Evolutionary conservation across 2,329 filamentous ascomycete genomes (phyloP).

Genomic region (Fusarium veterinarium): DNA sequence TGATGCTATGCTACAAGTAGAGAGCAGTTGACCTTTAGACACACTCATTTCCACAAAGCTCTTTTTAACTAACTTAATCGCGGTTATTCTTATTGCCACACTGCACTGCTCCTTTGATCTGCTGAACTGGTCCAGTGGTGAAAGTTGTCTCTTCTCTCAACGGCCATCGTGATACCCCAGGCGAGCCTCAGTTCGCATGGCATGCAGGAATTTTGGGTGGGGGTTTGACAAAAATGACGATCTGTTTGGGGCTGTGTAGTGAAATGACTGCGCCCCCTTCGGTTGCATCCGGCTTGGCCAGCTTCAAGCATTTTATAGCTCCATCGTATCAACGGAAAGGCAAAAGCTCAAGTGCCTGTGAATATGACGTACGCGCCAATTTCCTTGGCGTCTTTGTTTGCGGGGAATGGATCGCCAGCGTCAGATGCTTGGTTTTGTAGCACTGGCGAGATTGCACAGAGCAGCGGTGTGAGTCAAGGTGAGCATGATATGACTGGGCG

Average conservation of each 20-base stretch:
- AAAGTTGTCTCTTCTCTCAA: not conserved
- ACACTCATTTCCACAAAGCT: not conserved
- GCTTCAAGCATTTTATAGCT: not conserved
- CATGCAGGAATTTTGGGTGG: not conserved
- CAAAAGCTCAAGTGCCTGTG: not conserved
- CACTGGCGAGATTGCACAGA: not conserved
- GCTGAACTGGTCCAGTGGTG: not conserved
- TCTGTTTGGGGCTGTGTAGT: slow-evolving; percentile 6
- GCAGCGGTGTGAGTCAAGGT: not conserved
- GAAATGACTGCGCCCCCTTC: slow-evolving; percentile 2
- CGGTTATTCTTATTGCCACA: not conserved
- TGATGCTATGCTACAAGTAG: not conserved
- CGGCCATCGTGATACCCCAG: not conserved
- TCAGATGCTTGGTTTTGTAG: not conserved
- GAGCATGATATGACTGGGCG: not conserved
- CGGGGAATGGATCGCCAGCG: not conserved
- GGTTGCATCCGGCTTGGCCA: not conserved
- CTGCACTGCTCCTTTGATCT: not conserved
- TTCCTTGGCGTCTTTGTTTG: not conserved
- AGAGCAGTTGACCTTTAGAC: not conserved
- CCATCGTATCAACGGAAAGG: not conserved
- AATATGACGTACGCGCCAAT: slow-evolving; percentile 14
- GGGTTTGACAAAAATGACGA: not conserved
- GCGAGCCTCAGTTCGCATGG: not conserved
- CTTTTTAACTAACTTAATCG: no score